Conservation (phyloP, 2,329 filamentous ascomycete species). For the Balansia obtecta region DNA sequence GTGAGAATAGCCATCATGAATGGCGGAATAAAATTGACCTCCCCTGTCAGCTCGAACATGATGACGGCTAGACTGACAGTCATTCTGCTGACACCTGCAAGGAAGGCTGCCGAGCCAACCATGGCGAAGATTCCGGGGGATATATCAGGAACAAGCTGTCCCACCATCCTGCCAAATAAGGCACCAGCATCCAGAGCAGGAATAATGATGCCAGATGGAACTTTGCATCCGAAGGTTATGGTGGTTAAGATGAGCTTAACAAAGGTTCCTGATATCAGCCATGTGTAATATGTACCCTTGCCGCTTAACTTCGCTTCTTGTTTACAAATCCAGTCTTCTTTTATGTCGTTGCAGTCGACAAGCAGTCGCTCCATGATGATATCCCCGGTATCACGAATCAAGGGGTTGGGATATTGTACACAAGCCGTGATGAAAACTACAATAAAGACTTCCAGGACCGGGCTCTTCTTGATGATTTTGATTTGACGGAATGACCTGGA, state of each 20-base stretch:
- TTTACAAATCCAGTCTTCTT: constrained; percentile 34
- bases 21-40: constrained; percentile 43
- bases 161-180: constrained; percentile 43
- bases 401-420: constrained; percentile 42
- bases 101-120: constrained; percentile 45
- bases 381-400: constrained; percentile 42
- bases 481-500: constrained; percentile 40
- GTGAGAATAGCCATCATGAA: constrained; percentile 48
- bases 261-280: constrained; percentile 38
- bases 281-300: constrained; percentile 32
- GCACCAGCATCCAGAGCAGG: constrained; percentile 45
- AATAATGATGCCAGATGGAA: constrained; percentile 48
- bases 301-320: constrained; percentile 28
- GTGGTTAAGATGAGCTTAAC: constrained; percentile 43
- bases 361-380: constrained; percentile 43
- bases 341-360: constrained; percentile 34
- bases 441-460: constrained; percentile 41
- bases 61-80: constrained; percentile 46
- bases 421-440: constrained; percentile 40
- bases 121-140: constrained; percentile 49
- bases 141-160: constrained; percentile 24
- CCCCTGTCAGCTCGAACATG: constrained; percentile 49
- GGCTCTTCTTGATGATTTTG: constrained; percentile 38
- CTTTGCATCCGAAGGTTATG: constrained; percentile 47
- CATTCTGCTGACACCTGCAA: constrained; percentile 46